Conservation (phyloP, 2,329 filamentous ascomycete species). For the Botrytis hyacinthi region DNA sequence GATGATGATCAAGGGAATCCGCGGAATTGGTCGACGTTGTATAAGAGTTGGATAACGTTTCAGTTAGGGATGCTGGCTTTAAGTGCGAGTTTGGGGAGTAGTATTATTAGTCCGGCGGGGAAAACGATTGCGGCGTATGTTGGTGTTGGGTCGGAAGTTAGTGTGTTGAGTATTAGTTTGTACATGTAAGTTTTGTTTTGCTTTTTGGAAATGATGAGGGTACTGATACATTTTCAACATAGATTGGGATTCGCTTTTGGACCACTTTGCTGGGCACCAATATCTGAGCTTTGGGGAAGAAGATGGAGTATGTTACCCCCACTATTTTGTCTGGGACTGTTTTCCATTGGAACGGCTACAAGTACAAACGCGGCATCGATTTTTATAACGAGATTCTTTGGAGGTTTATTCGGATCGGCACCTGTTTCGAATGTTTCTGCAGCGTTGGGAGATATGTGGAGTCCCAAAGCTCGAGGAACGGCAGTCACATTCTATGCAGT, state of each 20-base stretch:
- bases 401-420: slow-evolving; percentile 60
- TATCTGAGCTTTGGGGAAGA: slow-evolving; percentile 60
- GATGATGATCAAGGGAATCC: slow-evolving; percentile 46
- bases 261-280: slow-evolving; percentile 60
- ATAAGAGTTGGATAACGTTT: slow-evolving; percentile 50
- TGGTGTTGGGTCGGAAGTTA: slow-evolving; percentile 44
- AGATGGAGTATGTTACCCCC: slow-evolving; percentile 58
- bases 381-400: slow-evolving; percentile 65
- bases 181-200: slow-evolving; percentile 41
- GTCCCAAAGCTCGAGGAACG: slow-evolving; percentile 50
- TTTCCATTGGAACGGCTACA: slow-evolving; percentile 59
- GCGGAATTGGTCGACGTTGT: slow-evolving; percentile 44
- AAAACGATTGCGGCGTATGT: slow-evolving; percentile 44
- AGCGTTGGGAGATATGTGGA: slow-evolving; percentile 61
- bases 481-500: slow-evolving; percentile 65
- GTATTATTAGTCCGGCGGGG: slow-evolving; percentile 50
- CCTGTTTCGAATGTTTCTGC: slow-evolving; percentile 61
- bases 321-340: slow-evolving; percentile 56
- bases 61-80: slow-evolving; percentile 51
- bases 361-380: slow-evolving; percentile 57
- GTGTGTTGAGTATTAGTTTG: slow-evolving; percentile 47
- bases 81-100: slow-evolving; percentile 49
- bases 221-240: slow-evolving; percentile 3
- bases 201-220: background rate
- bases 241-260: slow-evolving; percentile 48